Conservation (phyloP, 2,329 filamentous ascomycete genomes). For the Trichoderma koningiopsis region DNA sequence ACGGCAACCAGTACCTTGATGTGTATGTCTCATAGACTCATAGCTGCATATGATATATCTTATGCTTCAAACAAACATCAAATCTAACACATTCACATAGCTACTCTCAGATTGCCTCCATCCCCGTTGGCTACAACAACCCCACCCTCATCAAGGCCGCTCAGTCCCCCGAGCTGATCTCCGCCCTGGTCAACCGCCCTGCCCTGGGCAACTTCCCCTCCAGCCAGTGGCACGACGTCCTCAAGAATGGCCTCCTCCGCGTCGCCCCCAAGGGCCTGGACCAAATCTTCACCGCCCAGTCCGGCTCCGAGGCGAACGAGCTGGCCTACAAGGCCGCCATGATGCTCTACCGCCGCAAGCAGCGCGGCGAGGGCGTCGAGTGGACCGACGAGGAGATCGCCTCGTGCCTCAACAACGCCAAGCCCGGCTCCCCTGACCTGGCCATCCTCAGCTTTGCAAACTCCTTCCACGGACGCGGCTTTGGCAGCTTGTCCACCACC, state of each 20-base stretch:
- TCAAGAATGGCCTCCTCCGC: conserved; percentile 69
- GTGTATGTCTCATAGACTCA: conserved; percentile 41
- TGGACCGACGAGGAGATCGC: conserved; percentile 70
- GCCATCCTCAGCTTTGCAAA: conserved; percentile 79
- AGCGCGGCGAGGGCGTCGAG: conserved; percentile 69
- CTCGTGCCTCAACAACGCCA: conserved; percentile 70
- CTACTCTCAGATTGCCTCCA: conserved; percentile 81
- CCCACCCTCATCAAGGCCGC: conserved; percentile 66
- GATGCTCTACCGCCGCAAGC: conserved; percentile 74
- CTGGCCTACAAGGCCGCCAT: conserved; percentile 85
- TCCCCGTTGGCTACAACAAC: conserved; percentile 83
- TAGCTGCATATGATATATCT: not conserved
- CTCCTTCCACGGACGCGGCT: conserved; percentile 79
- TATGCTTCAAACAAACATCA: too few relatives aligned
- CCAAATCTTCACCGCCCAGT: conserved; percentile 79
- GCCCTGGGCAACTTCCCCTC: conserved; percentile 81
- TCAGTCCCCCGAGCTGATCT: conserved; percentile 70
- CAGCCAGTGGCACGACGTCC: conserved; percentile 71
- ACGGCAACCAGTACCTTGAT: conserved; percentile 53
- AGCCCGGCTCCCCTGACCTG: conserved; percentile 72
- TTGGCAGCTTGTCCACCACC: conserved; percentile 76
- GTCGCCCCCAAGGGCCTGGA: conserved; percentile 74
- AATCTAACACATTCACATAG: conserved; percentile 37
- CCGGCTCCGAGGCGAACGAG: conserved; percentile 82
- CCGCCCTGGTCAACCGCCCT: conserved; percentile 74